Evolutionary conservation across 306 rosid species (phyloP).

Genomic region (Corylus avellana): DNA sequence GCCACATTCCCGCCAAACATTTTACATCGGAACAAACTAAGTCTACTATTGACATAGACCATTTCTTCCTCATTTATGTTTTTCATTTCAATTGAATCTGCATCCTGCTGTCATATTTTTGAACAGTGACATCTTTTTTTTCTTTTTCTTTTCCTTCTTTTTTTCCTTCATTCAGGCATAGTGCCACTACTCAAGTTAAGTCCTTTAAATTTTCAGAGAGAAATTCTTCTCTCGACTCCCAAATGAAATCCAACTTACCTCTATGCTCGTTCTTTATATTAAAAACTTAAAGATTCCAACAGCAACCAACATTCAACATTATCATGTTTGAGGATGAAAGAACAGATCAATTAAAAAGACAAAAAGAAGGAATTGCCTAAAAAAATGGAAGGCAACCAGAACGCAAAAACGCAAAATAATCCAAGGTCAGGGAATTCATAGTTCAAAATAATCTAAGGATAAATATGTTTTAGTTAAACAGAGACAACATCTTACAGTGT

Average conservation of each 20-base stretch:
- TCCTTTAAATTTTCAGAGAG: background rate
- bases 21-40: too few relatives aligned
- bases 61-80: background rate
- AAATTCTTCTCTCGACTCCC: background rate
- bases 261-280: background rate
- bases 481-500: constrained; percentile 58
- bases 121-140: background rate
- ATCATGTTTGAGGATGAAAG: background rate
- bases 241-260: background rate
- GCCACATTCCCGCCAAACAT: background rate
- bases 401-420: background rate
- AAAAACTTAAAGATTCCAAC: background rate
- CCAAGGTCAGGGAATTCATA: background rate
- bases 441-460: background rate
- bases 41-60: too few relatives aligned
- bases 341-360: background rate
- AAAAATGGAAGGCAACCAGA: background rate
- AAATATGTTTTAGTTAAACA: background rate
- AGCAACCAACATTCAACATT: background rate
- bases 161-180: background rate
- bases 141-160: background rate
- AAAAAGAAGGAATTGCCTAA: background rate
- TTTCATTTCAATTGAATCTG: background rate
- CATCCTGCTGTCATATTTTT: background rate
- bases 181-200: background rate